Evolutionary conservation across 306 rosid genomes (phyloP).

Genomic region (Trichosanthes cucumerina): DNA sequence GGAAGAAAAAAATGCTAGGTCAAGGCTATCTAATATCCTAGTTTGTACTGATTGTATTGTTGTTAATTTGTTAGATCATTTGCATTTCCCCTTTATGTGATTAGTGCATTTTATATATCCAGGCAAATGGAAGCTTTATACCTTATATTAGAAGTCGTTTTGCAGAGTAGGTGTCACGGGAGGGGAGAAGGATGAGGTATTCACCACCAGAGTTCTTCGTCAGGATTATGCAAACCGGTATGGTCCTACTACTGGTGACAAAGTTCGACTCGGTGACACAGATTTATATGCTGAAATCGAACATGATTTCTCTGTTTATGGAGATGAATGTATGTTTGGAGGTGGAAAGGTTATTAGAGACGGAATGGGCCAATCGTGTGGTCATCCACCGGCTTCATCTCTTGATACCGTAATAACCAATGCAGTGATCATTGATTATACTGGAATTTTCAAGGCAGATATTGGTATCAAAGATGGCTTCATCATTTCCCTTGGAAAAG

Average conservation of each 20-base stretch:
- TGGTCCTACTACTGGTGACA: slow-evolving; percentile 88
- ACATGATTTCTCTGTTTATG: slow-evolving; percentile 58
- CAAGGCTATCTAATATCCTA: slow-evolving; percentile 12
- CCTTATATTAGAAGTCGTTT: slow-evolving; percentile 30
- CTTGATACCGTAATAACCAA: slow-evolving; percentile 86
- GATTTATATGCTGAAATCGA: slow-evolving; percentile 77
- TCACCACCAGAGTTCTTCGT: slow-evolving; percentile 38
- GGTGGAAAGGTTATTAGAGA: slow-evolving; percentile 94
- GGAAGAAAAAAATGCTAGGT: slow-evolving; percentile 63
- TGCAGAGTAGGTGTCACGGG: slow-evolving; percentile 75
- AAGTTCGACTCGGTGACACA: slow-evolving; percentile 89
- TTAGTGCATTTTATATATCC: neutral
- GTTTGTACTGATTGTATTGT: slow-evolving; percentile 11
- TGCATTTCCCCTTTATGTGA: slow-evolving; percentile 11
- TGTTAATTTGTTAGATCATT: slow-evolving; percentile 9
- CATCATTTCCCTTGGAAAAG: slow-evolving; percentile 58
- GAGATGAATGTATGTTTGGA: slow-evolving; percentile 91
- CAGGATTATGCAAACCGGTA: slow-evolving; percentile 75
- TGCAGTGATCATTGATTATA: slow-evolving; percentile 68
- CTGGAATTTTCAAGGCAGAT: slow-evolving; percentile 83
- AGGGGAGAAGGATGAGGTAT: slow-evolving; percentile 18
- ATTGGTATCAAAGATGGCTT: slow-evolving; percentile 63
- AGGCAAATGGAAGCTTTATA: slow-evolving; percentile 19
- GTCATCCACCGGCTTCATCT: slow-evolving; percentile 27
- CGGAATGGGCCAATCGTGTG: slow-evolving; percentile 85